Evolutionary conservation across 139 green algal genomes (phyloP), one percentile per base, ranked within the genome.

Genomic region (Mesostigma viride): DNA sequence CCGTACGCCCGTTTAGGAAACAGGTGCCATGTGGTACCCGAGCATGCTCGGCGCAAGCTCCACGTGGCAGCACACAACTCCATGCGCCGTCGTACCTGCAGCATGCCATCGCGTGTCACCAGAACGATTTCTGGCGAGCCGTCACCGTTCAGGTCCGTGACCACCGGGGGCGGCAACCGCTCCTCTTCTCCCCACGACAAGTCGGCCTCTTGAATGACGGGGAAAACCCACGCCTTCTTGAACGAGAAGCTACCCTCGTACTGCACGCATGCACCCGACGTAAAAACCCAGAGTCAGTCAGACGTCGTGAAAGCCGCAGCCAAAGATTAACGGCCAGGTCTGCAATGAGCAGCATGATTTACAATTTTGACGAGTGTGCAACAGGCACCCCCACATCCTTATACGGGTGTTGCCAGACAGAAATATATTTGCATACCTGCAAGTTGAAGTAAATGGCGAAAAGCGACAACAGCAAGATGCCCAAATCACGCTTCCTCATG

Each of bases 131-230:
- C 93, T 3, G 85, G 45, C 26, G 76, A 72, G 4, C 93, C 93
- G 71, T 99, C 93, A 0, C 93, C 93, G 73, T 99, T 99, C 20
- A 99, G 73, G 63, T 98, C 92, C 6, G 47, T 31, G 3, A 77
- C 71, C 3, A 77, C 28, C 2, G 71, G 71, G 27, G 65, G 48
- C 46, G 65, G 65, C 34, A 74, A 3, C 11, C 14, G 35, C 6
- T 70, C 36, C n/a, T n/a, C n/a, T n/a, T n/a, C n/a, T n/a, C n/a
- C n/a, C n/a, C n/a, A n/a, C n/a, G n/a, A n/a, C n/a, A n/a, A n/a
- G n/a, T n/a, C n/a, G n/a, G n/a, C n/a, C n/a, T n/a, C n/a, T n/a
- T n/a, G n/a, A n/a, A n/a, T n/a, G n/a, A n/a, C n/a, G n/a, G n/a
- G n/a, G n/a, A n/a, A n/a, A n/a, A n/a, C 66, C 62, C 61, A 75